phyloP scores from a whole-genome alignment of 1,139 yeast genomes.

The Yamadazyma diddensiae region DNA sequence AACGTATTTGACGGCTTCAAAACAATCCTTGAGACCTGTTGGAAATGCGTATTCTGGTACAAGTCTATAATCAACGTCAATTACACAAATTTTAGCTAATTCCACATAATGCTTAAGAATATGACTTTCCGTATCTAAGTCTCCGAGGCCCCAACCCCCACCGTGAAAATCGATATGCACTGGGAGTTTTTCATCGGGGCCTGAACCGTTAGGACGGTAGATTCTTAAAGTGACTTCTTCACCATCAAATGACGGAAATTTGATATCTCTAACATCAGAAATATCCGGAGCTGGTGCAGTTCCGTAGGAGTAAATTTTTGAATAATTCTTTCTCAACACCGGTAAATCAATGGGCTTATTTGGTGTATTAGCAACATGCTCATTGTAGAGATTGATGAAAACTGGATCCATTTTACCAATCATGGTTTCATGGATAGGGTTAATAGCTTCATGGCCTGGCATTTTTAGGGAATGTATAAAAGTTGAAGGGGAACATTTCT shows the following conservation, averaged over 20 bases:
- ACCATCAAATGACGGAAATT: conserved; percentile 34
- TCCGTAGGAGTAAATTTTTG: conserved; percentile 37
- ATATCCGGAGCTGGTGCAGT: conserved; percentile 30
- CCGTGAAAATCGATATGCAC: conserved; percentile 47
- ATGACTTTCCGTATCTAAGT: conserved; percentile 42
- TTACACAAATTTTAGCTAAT: conserved; percentile 30
- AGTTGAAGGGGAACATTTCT: too few species aligned
- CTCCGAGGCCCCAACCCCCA: conserved; percentile 51
- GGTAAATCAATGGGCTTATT: conserved; percentile 23
- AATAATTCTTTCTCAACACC: conserved; percentile 33
- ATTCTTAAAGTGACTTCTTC: conserved; percentile 31
- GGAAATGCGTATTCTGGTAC: conserved; percentile 53
- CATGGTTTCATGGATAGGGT: conserved; percentile 23
- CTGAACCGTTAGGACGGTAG: conserved; percentile 32
- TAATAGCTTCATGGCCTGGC: conserved; percentile 20
- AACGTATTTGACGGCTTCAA: conserved; percentile 25
- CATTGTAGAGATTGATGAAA: conserved; percentile 32
- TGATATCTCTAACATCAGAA: conserved; percentile 26
- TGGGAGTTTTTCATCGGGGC: conserved; percentile 41
- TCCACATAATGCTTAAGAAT: conserved; percentile 43
- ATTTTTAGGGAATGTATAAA: too few species aligned
- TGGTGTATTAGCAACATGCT: conserved; percentile 27
- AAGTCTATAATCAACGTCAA: conserved; percentile 41
- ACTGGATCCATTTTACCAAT: conserved; percentile 23
- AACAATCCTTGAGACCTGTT: conserved; percentile 43